phyloP scores from a whole-genome alignment of 1,284 basidiomycete genomes.

The Omphalotus olearius region DNA sequence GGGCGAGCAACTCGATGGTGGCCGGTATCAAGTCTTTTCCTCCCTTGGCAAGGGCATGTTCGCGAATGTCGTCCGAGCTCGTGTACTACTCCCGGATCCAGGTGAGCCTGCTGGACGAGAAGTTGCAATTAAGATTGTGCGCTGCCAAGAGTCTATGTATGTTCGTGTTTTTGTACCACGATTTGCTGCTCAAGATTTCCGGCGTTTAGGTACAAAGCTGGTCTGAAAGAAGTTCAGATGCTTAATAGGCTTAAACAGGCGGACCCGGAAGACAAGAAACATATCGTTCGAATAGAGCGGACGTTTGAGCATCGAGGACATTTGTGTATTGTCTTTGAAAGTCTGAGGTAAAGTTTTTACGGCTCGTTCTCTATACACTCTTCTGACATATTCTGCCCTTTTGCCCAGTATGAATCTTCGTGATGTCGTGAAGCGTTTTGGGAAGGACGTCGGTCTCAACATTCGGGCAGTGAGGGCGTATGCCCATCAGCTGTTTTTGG shows the following conservation, averaged over 20 bases:
- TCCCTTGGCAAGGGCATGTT: constrained; percentile 99
- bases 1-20: constrained; percentile 91
- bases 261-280: constrained; percentile 96
- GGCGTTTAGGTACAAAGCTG: constrained; percentile 82
- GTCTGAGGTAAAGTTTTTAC: constrained; percentile 63
- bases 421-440: constrained; percentile 98
- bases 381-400: constrained; percentile 8
- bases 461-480: constrained; percentile 97
- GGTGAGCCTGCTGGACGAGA: constrained; percentile 66
- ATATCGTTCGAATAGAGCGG: constrained; percentile 85
- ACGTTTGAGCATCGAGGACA: constrained; percentile 98
- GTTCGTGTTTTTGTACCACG: constrained; percentile 27
- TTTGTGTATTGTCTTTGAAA: constrained; percentile 95
- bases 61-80: constrained; percentile 90
- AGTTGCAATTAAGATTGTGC: constrained; percentile 97
- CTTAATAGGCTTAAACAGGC: constrained; percentile 82
- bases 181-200: constrained; percentile 11
- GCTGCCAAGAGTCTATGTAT: constrained; percentile 96
- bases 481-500: constrained; percentile 92
- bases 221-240: constrained; percentile 89
- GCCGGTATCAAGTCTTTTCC: constrained; percentile 92
- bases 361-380: constrained; percentile 19
- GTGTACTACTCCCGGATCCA: constrained; percentile 71
- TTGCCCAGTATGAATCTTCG: constrained; percentile 88
- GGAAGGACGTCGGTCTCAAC: constrained; percentile 96